Percentiles rank a stretch among this genome's conserved stretches.
These are phyloP conservation scores for Geosiphon pyriformis DNA, from an alignment of 192 early-diverging fungal species.

Conservation along the genomic window DNA sequence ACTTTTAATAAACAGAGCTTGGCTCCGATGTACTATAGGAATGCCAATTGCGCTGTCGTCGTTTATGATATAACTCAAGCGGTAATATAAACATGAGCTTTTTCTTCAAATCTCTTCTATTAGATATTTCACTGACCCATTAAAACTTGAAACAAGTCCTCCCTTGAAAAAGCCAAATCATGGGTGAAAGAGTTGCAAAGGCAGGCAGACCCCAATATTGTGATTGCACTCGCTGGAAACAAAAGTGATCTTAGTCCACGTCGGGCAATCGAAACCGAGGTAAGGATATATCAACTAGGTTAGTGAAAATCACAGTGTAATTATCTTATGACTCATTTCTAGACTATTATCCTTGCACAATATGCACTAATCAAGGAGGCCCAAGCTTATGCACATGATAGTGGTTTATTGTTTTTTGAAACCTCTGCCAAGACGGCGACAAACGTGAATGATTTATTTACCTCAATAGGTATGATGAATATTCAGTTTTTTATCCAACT, in stretches of 20 bases:
- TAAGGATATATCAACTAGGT: constrained; percentile 13
- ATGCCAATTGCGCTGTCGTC: constrained; percentile 66
- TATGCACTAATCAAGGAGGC: constrained; percentile 41
- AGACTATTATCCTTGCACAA: neutral
- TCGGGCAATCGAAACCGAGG: constrained; percentile 63
- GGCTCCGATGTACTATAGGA: constrained; percentile 72
- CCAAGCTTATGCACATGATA: constrained; percentile 58
- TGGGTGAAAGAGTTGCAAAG: constrained; percentile 73
- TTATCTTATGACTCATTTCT: neutral
- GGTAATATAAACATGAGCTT: constrained; percentile 27
- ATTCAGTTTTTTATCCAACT: no score
- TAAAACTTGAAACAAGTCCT: constrained; percentile 41
- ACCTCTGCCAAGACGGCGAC: constrained; percentile 61
- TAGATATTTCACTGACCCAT: neutral
- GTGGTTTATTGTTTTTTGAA: constrained; percentile 61
- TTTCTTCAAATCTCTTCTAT: neutral
- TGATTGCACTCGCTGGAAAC: constrained; percentile 68
- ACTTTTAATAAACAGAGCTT: constrained; percentile 43
- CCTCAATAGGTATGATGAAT: constrained; percentile 50
- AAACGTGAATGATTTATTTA: constrained; percentile 60
- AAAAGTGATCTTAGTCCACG: constrained; percentile 60
- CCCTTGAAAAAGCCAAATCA: constrained; percentile 64
- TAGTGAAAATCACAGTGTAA: neutral
- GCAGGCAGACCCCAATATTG: constrained; percentile 66
- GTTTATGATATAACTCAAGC: constrained; percentile 73